Evolutionary conservation across 495 filamentous ascomycete species (phyloP).

Genomic region (Chlorociboria aeruginascens): DNA sequence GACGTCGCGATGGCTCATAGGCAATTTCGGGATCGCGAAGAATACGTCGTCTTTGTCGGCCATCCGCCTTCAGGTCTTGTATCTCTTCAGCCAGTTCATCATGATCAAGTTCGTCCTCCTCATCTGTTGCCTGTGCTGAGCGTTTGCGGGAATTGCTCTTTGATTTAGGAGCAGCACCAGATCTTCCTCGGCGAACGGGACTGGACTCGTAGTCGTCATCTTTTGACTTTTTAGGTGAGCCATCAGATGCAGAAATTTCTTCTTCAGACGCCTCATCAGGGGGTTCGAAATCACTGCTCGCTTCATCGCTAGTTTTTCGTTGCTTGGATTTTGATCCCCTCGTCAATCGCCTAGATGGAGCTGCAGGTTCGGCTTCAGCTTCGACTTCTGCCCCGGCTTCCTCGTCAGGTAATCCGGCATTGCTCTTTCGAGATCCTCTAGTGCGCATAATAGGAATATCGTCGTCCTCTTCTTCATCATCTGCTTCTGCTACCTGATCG

Average conservation of each 20-base stretch:
- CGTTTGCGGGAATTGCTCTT: slow-evolving; percentile 28
- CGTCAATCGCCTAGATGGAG: slow-evolving; percentile 30
- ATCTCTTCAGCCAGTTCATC: slow-evolving; percentile 76
- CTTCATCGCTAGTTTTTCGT: slow-evolving; percentile 48
- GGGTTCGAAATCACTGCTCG: slow-evolving; percentile 83
- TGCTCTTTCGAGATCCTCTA: slow-evolving; percentile 35
- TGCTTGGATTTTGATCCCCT: slow-evolving; percentile 31
- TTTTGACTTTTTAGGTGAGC: slow-evolving; percentile 20
- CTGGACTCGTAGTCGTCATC: slow-evolving; percentile 28
- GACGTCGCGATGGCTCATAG: slow-evolving; percentile 31
- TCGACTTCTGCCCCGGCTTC: slow-evolving; percentile 9
- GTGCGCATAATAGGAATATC: slow-evolving; percentile 43
- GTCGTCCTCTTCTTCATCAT: slow-evolving; percentile 58
- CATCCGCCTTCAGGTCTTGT: slow-evolving; percentile 13
- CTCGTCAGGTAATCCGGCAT: slow-evolving; percentile 23
- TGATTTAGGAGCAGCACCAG: slow-evolving; percentile 25
- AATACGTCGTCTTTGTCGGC: slow-evolving; percentile 6
- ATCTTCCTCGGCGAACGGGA: slow-evolving; percentile 26
- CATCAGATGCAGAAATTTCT: slow-evolving; percentile 29
- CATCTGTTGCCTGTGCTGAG: slow-evolving; percentile 34
- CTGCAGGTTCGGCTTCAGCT: slow-evolving; percentile 2
- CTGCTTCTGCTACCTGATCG: slow-evolving; percentile 15
- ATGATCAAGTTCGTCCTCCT: slow-evolving; percentile 55
- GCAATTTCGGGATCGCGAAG: slow-evolving; percentile 11
- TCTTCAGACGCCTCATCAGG: slow-evolving; percentile 47